phyloP scores from a whole-genome alignment of 2,329 filamentous ascomycete species.

The Eurotiales sp. region DNA sequence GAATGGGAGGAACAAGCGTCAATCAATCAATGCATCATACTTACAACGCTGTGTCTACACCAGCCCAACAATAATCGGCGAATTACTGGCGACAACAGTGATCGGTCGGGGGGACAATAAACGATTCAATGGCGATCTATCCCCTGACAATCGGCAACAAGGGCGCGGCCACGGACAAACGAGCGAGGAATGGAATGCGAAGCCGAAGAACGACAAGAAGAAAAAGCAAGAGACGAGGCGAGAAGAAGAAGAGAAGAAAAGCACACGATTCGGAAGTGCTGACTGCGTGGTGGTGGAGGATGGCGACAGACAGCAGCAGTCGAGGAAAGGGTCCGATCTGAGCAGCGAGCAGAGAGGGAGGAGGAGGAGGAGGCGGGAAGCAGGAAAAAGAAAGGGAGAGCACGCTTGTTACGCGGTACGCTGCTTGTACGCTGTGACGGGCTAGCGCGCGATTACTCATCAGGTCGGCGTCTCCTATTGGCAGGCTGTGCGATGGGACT shows the following conservation, averaged over 20 bases:
- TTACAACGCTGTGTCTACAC: conserved; percentile 13
- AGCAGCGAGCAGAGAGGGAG: background rate
- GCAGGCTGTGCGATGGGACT: background rate
- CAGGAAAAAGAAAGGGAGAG: background rate
- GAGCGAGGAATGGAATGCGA: background rate
- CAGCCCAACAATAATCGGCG: conserved; percentile 1
- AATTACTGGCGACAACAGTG: too few species aligned
- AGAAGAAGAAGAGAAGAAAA: too few species aligned
- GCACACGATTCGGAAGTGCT: too few species aligned
- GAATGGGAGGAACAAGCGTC: too few species aligned
- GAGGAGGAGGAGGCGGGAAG: background rate
- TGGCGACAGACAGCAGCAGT: background rate
- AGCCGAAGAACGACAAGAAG: background rate
- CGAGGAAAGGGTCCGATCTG: background rate
- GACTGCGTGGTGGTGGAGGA: too few species aligned
- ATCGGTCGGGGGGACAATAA: background rate
- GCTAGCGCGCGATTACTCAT: background rate
- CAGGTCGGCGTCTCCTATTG: background rate
- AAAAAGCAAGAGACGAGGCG: background rate
- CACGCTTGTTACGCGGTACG: background rate
- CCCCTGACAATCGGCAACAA: background rate
- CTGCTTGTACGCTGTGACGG: background rate
- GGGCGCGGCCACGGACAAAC: background rate
- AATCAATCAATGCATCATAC: conserved; percentile 1
- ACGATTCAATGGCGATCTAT: background rate